These are phyloP conservation scores for Trichopus zeylanicus DNA, from an alignment of 116 monocot species.

Conservation along the genomic window DNA sequence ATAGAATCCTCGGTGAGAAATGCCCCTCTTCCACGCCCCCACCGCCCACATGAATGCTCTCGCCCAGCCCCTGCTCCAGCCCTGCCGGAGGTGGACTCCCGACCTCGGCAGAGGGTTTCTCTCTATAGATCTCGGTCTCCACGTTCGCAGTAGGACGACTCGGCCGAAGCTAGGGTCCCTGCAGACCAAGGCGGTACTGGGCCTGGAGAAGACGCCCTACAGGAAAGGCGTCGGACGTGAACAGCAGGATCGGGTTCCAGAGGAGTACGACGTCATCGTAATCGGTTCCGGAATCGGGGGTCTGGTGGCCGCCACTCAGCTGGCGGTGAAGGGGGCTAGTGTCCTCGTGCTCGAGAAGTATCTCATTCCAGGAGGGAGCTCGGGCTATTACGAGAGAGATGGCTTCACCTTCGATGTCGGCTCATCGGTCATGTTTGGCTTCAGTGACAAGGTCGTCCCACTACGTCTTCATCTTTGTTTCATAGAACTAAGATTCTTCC, in stretches of 20 bases:
- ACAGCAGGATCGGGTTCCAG: constrained; percentile 6
- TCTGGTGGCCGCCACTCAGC: constrained; percentile 89
- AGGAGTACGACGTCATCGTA: constrained; percentile 79
- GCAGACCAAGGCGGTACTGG: constrained; percentile 12
- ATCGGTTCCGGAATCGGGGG: constrained; percentile 97
- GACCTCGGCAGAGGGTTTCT: no score
- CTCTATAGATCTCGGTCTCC: background rate
- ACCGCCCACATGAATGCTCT: no score
- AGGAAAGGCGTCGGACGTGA: background rate
- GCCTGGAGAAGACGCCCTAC: constrained; percentile 10
- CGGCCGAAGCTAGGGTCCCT: background rate
- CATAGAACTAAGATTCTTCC: no score
- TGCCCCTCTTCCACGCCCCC: no score
- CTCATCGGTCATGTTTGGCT: constrained; percentile 98
- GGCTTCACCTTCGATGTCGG: constrained; percentile 97
- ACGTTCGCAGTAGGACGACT: background rate
- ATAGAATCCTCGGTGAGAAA: no score
- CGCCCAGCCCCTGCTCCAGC: no score
- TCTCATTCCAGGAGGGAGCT: constrained; percentile 93
- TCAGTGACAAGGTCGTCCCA: constrained; percentile 90
- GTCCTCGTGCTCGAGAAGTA: constrained; percentile 99
- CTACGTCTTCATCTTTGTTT: no score
- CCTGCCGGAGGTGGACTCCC: no score
- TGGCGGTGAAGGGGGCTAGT: constrained; percentile 85
- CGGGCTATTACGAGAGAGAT: constrained; percentile 75